Evolutionary conservation across 768 basidiomycete species (phyloP).

Genomic region (Suillus occidentalis): DNA sequence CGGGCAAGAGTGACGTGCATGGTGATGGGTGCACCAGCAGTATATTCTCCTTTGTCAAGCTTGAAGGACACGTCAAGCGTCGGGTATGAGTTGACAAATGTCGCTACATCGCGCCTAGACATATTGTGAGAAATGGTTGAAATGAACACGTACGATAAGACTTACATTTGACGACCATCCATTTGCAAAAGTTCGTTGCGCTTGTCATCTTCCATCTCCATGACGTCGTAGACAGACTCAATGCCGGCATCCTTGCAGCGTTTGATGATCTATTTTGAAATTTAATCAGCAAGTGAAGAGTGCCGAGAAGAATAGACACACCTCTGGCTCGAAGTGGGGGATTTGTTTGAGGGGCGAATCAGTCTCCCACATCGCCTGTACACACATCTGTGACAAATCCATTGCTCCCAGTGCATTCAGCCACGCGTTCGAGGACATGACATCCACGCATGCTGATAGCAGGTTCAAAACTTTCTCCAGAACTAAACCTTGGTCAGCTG

Average conservation of each 20-base stretch:
- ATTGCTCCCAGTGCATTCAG: conserved; percentile 92
- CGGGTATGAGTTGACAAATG: conserved; percentile 95
- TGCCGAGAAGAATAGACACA: conserved; percentile 32
- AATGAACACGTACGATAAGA: conserved; percentile 11
- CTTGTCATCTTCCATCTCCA: conserved; percentile 96
- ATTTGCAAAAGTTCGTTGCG: conserved; percentile 81
- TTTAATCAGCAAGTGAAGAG: neutral
- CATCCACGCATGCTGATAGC: conserved; percentile 93
- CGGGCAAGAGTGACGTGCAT: conserved; percentile 78
- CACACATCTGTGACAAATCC: conserved; percentile 98
- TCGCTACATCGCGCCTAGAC: conserved; percentile 87
- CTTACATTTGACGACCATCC: conserved; percentile 84
- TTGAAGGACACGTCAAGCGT: conserved; percentile 91
- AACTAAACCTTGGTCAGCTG: conserved; percentile 85
- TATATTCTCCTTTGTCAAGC: conserved; percentile 84
- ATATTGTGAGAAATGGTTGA: neutral
- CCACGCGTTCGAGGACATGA: conserved; percentile 97
- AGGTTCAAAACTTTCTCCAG: conserved; percentile 89
- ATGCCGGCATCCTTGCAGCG: conserved; percentile 81
- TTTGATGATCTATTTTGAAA: conserved; percentile 58
- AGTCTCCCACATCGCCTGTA: conserved; percentile 96
- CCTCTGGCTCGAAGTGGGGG: conserved; percentile 92
- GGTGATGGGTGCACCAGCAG: conserved; percentile 79
- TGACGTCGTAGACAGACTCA: conserved; percentile 93
- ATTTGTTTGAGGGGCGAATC: conserved; percentile 96